Base-by-base conservation (phyloP, 352 stramenopile species). In the Phytophthora citrophthora region DNA sequence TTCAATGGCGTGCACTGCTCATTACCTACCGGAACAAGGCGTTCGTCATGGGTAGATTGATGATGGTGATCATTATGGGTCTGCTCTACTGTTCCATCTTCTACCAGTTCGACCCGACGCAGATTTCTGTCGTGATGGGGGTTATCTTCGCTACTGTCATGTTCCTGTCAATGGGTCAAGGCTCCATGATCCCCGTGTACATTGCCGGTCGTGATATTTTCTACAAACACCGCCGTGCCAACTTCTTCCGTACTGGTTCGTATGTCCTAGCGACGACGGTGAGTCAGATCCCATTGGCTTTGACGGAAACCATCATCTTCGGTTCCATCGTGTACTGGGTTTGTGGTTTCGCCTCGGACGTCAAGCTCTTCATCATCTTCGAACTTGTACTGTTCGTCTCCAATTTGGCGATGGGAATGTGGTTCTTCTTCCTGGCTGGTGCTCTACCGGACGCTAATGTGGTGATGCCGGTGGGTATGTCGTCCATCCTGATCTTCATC, bases 11-110 rank as follows among this genome's bases (percentile, higher is more conserved):
- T 3, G 73, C 90, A 38, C 59, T 90, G 36, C 66, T 80, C 11
- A 69, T 97, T 6, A 89, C 75, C 61, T 55, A 66, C 5, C 71
- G 74, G 2, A 81, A 86, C 65, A 71, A 64, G 48, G 56, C 59
- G 8, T 73, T 85, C 34, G 53, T 82, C 15, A 67, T 72, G n/a
- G 70, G 54, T 3, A 57, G 74, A 32, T 49, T 60, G 27, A 61
- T 82, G 57, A 81, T 79, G 67, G 61, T 79, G n/a, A 1, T 79
- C 47, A 47, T 83, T 44, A 74, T 79, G 51, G 76, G 69, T 4
- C 36, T 85, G 23, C 41, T 85, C 2, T 76, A 78, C 48, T 41
- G 51, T 18, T 59, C 51, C 38, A 59, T 59, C 38, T 59, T 59
- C n/a, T 59, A 59, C 39, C 51, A 59, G 39, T 59, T 59, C 26